These are phyloP conservation scores for Parastagonospora avenae DNA, from an alignment of 2,329 filamentous ascomycete genomes.

Conservation along the genomic window DNA sequence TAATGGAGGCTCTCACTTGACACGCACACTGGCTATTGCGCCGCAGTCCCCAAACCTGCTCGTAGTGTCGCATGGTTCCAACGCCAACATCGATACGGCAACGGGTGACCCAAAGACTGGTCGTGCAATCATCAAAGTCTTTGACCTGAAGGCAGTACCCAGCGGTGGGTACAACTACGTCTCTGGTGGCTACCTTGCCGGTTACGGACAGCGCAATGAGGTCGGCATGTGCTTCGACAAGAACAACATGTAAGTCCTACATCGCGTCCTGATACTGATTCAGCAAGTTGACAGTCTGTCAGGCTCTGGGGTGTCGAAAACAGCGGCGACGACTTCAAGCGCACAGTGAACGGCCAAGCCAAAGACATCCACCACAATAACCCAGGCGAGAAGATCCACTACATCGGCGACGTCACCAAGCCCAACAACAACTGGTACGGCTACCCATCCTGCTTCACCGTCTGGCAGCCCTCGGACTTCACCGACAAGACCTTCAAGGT, in stretches of 20 bases:
- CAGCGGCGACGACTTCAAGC: constrained; percentile 66
- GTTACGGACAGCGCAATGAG: constrained; percentile 74
- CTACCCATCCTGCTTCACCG: constrained; percentile 71
- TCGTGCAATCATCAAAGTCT: constrained; percentile 68
- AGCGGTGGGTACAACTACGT: constrained; percentile 54
- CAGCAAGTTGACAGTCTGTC: constrained; percentile 5
- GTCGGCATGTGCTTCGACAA: constrained; percentile 61
- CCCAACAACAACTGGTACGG: constrained; percentile 65
- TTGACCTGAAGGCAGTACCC: constrained; percentile 53
- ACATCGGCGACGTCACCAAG: constrained; percentile 60
- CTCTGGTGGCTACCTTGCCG: constrained; percentile 55
- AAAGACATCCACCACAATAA: constrained; percentile 70
- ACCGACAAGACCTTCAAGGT: constrained; percentile 57
- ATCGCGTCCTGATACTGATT: constrained; percentile 18
- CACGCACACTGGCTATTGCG: constrained; percentile 69
- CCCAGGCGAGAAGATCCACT: constrained; percentile 75
- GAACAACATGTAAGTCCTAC: constrained; percentile 55
- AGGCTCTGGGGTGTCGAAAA: constrained; percentile 66
- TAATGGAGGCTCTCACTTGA: constrained; percentile 61
- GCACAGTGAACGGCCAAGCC: constrained; percentile 50
- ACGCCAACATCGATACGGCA: constrained; percentile 63
- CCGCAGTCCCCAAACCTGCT: constrained; percentile 60
- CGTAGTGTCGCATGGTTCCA: constrained; percentile 68
- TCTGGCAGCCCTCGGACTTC: constrained; percentile 63
- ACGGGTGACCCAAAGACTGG: constrained; percentile 60